Evolutionary conservation across 768 basidiomycete species (phyloP).

Genomic region (Phanerodontia chrysosporium): DNA sequence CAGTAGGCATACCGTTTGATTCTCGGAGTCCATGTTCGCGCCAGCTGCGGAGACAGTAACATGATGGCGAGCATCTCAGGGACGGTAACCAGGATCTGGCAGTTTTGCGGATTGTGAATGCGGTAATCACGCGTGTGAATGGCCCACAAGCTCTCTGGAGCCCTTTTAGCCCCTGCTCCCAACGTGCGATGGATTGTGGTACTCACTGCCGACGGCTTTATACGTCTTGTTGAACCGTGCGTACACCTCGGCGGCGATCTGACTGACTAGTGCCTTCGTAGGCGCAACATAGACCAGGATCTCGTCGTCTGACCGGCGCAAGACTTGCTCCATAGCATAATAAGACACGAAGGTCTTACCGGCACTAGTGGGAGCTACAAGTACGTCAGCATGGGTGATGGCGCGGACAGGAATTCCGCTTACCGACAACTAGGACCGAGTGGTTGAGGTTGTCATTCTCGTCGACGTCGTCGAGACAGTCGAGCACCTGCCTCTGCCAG

Average conservation of each 20-base stretch:
- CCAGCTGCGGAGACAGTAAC: constrained; percentile 64
- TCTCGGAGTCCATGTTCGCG: constrained; percentile 55
- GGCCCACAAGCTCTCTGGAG: constrained; percentile 59
- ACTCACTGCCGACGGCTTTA: constrained; percentile 30
- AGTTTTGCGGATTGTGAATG: constrained; percentile 57
- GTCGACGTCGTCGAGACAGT: constrained; percentile 46
- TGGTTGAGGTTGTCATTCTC: constrained; percentile 26
- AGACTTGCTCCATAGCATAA: constrained; percentile 71
- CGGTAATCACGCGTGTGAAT: constrained; percentile 64
- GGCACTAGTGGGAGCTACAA: constrained; percentile 61
- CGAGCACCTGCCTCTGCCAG: constrained; percentile 66
- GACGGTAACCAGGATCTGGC: constrained; percentile 72
- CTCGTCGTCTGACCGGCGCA: constrained; percentile 60
- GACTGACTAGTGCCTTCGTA: constrained; percentile 69
- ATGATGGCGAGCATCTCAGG: constrained; percentile 68
- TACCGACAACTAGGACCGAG: constrained; percentile 66
- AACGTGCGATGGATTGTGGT: neutral
- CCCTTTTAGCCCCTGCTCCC: too few species aligned
- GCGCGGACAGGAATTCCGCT: constrained; percentile 13
- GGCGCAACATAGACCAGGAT: constrained; percentile 72
- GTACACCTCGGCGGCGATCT: constrained; percentile 72
- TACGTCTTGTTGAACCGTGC: constrained; percentile 60
- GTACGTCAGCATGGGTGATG: neutral
- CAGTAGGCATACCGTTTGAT: constrained; percentile 46
- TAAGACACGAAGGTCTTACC: constrained; percentile 78